Percentiles rank a stretch among this genome's conserved stretches.
phyloP scores from a whole-genome alignment of 2,329 filamentous ascomycete species.

The Hyphodiscus sp. region DNA sequence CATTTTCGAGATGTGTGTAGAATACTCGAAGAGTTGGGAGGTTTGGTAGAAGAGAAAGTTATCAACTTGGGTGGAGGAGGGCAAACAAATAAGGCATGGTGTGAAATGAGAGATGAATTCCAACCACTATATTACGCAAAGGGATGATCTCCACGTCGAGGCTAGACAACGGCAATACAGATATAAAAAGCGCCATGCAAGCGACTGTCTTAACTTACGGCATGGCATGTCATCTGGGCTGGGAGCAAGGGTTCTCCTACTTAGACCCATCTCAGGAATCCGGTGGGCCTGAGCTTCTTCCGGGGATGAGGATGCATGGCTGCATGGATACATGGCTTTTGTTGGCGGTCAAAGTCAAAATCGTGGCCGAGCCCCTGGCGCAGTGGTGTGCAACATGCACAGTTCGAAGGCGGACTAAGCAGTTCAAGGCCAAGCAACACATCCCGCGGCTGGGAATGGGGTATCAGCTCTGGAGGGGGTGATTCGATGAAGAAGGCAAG shows the following conservation, averaged over 20 bases:
- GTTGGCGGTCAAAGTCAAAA: conserved; percentile 28
- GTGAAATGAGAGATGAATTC: background rate
- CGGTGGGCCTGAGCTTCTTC: conserved; percentile 29
- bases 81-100: conserved; percentile 1
- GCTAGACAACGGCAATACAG: conserved; percentile 28
- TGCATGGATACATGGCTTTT: conserved; percentile 9
- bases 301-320: conserved; percentile 17
- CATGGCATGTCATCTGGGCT: conserved; percentile 31
- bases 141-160: conserved; percentile 23
- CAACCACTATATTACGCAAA: conserved; percentile 8
- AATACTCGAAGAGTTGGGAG: background rate
- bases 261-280: conserved; percentile 15
- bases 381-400: conserved; percentile 18
- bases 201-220: conserved; percentile 27
- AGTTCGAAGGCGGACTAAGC: conserved; percentile 15
- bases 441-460: conserved; percentile 10
- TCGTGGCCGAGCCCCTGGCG: conserved; percentile 21
- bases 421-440: conserved; percentile 20
- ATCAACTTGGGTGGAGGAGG: background rate
- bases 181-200: conserved; percentile 27
- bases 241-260: conserved; percentile 21
- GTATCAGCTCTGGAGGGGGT: background rate
- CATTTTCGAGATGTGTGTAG: conserved; percentile 15
- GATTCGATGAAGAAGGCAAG: background rate
- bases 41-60: background rate